Percentiles rank a stretch among this genome's conserved stretches.
These are phyloP conservation scores for Herpetomonas samuelpessoai DNA, from an alignment of 208 protist genomes.

Conservation along the genomic window DNA sequence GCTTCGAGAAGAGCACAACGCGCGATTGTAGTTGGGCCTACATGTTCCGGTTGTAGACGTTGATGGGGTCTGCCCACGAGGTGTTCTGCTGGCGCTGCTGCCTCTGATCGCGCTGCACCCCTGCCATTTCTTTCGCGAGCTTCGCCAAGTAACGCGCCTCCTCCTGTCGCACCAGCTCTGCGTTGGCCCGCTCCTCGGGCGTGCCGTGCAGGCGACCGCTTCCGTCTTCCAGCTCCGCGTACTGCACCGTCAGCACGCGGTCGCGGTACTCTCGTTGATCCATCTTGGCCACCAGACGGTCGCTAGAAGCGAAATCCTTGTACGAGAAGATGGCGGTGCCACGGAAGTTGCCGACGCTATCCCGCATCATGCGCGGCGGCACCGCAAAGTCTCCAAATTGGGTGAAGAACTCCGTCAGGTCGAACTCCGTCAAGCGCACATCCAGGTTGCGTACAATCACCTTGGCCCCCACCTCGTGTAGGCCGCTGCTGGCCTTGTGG, in stretches of 20 bases:
- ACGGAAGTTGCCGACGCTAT: conserved; percentile 73
- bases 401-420: conserved; percentile 72
- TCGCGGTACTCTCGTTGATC: conserved; percentile 62
- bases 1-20: neutral
- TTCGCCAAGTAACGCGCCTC: conserved; percentile 62
- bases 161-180: conserved; percentile 64
- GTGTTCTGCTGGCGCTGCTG: conserved; percentile 48
- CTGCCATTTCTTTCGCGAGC: conserved; percentile 40
- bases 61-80: conserved; percentile 50
- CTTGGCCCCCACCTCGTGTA: conserved; percentile 88
- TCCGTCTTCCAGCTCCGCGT: conserved; percentile 82
- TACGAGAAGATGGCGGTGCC: conserved; percentile 78
- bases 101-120: conserved; percentile 37
- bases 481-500: conserved; percentile 21
- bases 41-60: conserved; percentile 10
- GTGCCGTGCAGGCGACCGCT: conserved; percentile 75
- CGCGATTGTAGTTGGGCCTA: conserved; percentile 12
- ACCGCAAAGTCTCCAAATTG: conserved; percentile 82
- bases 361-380: conserved; percentile 76
- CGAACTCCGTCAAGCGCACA: conserved; percentile 64
- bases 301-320: conserved; percentile 66
- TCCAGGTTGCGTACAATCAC: conserved; percentile 80
- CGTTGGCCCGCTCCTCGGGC: conserved; percentile 71
- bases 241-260: conserved; percentile 63
- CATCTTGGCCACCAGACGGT: conserved; percentile 74